phyloP scores from a whole-genome alignment of 1,284 basidiomycete species.

The Sanghuangporus sanghuang region DNA sequence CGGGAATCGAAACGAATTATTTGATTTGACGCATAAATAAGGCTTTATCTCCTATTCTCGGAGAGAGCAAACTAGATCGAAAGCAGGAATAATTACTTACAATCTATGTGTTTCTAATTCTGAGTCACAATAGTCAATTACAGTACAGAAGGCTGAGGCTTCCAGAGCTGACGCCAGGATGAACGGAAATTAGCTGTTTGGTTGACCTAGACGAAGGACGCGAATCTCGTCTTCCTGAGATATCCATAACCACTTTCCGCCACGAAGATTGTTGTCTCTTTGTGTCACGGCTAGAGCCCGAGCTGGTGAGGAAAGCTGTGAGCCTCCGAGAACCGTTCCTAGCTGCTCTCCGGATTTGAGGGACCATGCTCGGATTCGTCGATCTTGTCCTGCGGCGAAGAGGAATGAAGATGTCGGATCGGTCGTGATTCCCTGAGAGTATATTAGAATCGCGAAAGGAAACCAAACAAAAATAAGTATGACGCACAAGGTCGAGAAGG shows the following conservation, averaged over 20 bases:
- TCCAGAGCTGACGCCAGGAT: neutral
- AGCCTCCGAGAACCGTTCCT: conserved; percentile 16
- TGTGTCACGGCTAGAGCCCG: neutral
- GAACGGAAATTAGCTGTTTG: neutral
- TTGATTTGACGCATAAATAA: too few species aligned
- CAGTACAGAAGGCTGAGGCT: too few species aligned
- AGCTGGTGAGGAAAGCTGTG: neutral
- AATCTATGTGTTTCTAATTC: too few species aligned
- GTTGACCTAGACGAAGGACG: neutral
- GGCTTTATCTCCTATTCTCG: too few species aligned
- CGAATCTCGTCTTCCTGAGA: neutral
- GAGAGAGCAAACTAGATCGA: too few species aligned
- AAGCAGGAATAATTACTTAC: too few species aligned
- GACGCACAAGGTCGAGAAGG: conserved; percentile 44
- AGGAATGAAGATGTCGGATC: conserved; percentile 60
- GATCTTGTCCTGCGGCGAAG: conserved; percentile 68
- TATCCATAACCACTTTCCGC: conserved; percentile 5
- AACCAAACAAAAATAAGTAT: neutral
- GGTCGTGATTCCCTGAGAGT: conserved; percentile 48
- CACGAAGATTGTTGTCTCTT: neutral
- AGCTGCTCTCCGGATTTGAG: conserved; percentile 47
- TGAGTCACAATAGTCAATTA: too few species aligned
- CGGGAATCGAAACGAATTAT: too few species aligned
- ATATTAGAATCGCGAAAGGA: neutral
- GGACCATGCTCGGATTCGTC: conserved; percentile 61